Base-by-base conservation (phyloP, 2,329 filamentous ascomycete genomes). In the Ceratocystis lukuohia region DNA sequence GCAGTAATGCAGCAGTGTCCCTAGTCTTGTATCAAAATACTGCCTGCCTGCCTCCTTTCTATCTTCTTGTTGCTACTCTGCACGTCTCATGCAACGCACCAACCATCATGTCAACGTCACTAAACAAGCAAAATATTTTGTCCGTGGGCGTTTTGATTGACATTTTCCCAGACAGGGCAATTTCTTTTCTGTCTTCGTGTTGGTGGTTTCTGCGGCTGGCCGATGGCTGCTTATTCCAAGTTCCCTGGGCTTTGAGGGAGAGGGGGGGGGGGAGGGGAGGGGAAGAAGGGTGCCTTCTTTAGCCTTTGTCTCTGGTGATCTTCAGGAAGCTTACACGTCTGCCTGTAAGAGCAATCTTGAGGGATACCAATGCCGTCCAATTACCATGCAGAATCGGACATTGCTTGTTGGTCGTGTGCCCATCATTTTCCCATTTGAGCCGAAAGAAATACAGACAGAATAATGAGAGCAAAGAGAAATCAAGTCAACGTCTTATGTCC, bases 51-150 rank as follows among this genome's bases (percentile, higher is more conserved):
- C 33, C 33, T 37, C 33, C 33, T 37, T 37, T 37, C 33, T 12
- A 37, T 37, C 33, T 37, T 37, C 33, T 3, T 15, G 10, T 30
- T 57, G 53, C 12, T 57, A 57, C 53, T 33, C 25, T 57, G 53
- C 53, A 57, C 53, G 53, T 33, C 53, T 33, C 53, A 57, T 57
- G 53, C 25, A 57, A 57, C 53, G 53, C 53, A 57, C 53, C 53
- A 57, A 57, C 53, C 28, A n/a, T 57, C 53, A 30, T 33, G 53
- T 57, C 53, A 57, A 33, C 53, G 53, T 57, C 53, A 57, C 17
- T 30, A 33, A 37, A 15, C 28, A 57, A 37, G 28, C 28, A 57
- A 30, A 7, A 33, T 37, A 33, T 33, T 37, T 37, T 57, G 50
- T 57, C 50, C 50, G 22, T 28, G 28, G 25, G 22, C 50, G 25